Evolutionary conservation across 495 filamentous ascomycete species (phyloP).

Genomic region (Neurospora sp.): DNA sequence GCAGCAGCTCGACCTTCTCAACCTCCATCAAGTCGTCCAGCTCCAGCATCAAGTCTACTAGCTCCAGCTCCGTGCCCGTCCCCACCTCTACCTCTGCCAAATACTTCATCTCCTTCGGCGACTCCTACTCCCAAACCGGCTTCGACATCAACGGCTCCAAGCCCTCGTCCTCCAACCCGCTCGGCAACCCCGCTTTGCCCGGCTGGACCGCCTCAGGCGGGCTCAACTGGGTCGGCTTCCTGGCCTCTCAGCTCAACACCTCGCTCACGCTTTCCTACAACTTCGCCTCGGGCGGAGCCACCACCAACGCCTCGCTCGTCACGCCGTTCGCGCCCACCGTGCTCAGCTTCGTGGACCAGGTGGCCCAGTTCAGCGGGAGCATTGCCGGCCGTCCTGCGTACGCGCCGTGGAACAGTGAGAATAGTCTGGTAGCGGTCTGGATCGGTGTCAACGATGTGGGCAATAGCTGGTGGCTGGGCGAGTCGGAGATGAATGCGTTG

Average conservation of each 20-base stretch:
- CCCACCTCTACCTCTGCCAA: conserved; percentile 6
- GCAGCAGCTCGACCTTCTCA: neutral
- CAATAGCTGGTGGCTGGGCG: conserved; percentile 46
- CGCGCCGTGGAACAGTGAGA: conserved; percentile 49
- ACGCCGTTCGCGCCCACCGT: conserved; percentile 36
- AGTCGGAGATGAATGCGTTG: conserved; percentile 28
- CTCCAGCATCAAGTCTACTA: neutral
- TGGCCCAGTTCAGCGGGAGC: conserved; percentile 37
- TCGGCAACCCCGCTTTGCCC: conserved; percentile 65
- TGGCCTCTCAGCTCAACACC: conserved; percentile 52
- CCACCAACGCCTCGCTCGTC: conserved; percentile 52
- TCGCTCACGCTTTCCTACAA: conserved; percentile 54
- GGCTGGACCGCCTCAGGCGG: conserved; percentile 50
- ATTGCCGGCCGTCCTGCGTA: conserved; percentile 20
- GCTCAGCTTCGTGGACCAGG: conserved; percentile 49
- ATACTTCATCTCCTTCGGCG: conserved; percentile 35
- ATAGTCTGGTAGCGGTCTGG: conserved; percentile 60
- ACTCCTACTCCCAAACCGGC: conserved; percentile 45
- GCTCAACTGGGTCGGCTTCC: conserved; percentile 59
- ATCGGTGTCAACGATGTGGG: conserved; percentile 77
- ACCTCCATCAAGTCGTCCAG: neutral
- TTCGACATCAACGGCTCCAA: conserved; percentile 55
- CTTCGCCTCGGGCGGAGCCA: conserved; percentile 60
- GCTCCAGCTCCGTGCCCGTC: neutral
- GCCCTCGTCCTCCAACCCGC: conserved; percentile 54